Percentiles rank a stretch among this genome's conserved stretches.
Conservation (phyloP, 768 basidiomycete genomes). For the Tylopilus vinaceipallidus region DNA sequence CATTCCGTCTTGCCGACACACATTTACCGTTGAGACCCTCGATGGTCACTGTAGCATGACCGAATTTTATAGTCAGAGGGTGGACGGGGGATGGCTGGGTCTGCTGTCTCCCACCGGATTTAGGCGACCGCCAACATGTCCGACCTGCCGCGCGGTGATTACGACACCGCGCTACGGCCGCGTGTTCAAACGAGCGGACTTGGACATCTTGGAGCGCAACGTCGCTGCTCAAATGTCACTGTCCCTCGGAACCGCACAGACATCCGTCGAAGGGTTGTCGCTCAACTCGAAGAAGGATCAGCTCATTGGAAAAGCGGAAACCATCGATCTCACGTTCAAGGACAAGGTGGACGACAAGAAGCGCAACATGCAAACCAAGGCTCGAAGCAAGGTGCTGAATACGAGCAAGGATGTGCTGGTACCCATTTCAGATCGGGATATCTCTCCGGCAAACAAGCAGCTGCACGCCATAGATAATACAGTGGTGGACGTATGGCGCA, state of each 20-base stretch:
- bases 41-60: constrained; percentile 56
- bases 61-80: constrained; percentile 44
- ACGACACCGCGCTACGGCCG: constrained; percentile 60
- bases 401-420: constrained; percentile 10
- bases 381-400: constrained; percentile 15
- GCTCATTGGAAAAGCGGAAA: not conserved
- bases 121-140: constrained; percentile 51
- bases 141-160: constrained; percentile 58
- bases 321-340: constrained; percentile 18
- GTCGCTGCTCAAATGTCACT: constrained; percentile 51
- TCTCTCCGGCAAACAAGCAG: constrained; percentile 23
- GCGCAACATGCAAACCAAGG: constrained; percentile 4
- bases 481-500: constrained; percentile 40
- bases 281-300: constrained; percentile 21
- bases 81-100: constrained; percentile 42
- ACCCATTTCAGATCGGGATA: constrained; percentile 28
- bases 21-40: constrained; percentile 70
- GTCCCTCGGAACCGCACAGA: constrained; percentile 35
- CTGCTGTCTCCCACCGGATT: constrained; percentile 41
- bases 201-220: constrained; percentile 67
- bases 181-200: constrained; percentile 55
- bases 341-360: constrained; percentile 2
- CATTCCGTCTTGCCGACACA: constrained; percentile 57
- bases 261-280: constrained; percentile 29
- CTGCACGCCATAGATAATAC: constrained; percentile 32